Evolutionary conservation across 805 yeast genomes (phyloP).

Genomic region (Starmerella roubikii): DNA sequence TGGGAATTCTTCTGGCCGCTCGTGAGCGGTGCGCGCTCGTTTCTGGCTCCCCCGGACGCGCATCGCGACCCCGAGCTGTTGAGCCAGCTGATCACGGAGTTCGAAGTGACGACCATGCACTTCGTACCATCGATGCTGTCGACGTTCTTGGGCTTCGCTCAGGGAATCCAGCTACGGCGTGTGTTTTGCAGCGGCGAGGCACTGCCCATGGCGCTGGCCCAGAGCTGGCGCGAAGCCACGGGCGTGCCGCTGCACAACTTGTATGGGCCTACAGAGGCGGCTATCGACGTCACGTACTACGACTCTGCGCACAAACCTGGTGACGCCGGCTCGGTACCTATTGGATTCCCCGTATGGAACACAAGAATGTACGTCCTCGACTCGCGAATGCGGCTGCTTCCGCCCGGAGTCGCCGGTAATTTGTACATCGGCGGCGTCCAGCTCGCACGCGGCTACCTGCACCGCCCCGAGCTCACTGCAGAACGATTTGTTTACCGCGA

Average conservation of each 20-base stretch:
- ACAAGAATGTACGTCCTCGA: slow-evolving; percentile 10
- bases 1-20: slow-evolving; percentile 16
- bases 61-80: slow-evolving; percentile 9
- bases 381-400: slow-evolving; percentile 8
- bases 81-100: background rate
- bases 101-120: slow-evolving; percentile 9
- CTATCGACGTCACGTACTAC: slow-evolving; percentile 11
- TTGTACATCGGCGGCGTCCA: slow-evolving; percentile 23
- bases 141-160: background rate
- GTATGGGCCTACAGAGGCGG: slow-evolving; percentile 17
- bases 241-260: slow-evolving; percentile 10
- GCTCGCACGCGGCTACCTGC: slow-evolving; percentile 23
- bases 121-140: slow-evolving; percentile 16
- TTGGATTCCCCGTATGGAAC: slow-evolving; percentile 13
- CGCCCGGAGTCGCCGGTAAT: slow-evolving; percentile 23
- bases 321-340: slow-evolving; percentile 7
- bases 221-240: slow-evolving; percentile 4
- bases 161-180: background rate
- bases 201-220: slow-evolving; percentile 2
- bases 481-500: slow-evolving; percentile 10
- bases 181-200: slow-evolving; percentile 15
- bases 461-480: slow-evolving; percentile 18
- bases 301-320: slow-evolving; percentile 7
- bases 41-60: slow-evolving; percentile 13
- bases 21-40: slow-evolving; percentile 8